Evolutionary conservation across 2,329 filamentous ascomycete genomes (phyloP).

Genomic region (Chrysosporium keratinophilum): DNA sequence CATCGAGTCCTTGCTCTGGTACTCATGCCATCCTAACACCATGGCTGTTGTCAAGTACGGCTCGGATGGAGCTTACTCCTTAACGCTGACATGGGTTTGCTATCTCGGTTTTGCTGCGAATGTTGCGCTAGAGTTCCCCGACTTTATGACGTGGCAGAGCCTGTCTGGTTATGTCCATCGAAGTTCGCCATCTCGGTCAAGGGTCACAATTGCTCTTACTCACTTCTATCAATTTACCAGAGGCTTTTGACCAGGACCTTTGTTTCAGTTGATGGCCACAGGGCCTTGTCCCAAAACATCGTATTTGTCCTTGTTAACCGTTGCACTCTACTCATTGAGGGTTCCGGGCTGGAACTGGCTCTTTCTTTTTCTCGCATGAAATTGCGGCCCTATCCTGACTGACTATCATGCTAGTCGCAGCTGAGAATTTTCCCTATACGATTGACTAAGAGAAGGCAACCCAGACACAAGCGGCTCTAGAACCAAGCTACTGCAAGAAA

Average conservation of each 20-base stretch:
- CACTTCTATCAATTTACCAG: background rate
- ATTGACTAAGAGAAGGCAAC: background rate
- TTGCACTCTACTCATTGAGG: background rate
- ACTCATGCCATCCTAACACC: background rate
- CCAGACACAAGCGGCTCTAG: background rate
- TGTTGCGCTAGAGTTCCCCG: constrained; percentile 9
- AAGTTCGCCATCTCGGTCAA: background rate
- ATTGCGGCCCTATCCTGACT: background rate
- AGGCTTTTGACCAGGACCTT: background rate
- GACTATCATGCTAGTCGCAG: background rate
- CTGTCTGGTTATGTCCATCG: constrained; percentile 11
- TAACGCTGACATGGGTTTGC: constrained; percentile 11
- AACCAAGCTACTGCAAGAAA: constrained; percentile 1
- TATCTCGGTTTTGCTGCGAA: constrained; percentile 4
- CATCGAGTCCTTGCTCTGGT: background rate
- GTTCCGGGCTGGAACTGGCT: background rate
- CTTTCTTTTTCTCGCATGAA: background rate
- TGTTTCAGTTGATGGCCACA: background rate
- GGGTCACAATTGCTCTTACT: background rate
- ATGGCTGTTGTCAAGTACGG: background rate
- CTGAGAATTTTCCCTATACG: background rate
- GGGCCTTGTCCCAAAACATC: background rate
- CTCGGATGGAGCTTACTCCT: constrained; percentile 3
- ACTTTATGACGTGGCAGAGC: constrained; percentile 17
- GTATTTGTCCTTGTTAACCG: background rate